These are phyloP conservation scores for Glutinoglossum americanum DNA, from an alignment of 495 filamentous ascomycete species.

Conservation along the genomic window DNA sequence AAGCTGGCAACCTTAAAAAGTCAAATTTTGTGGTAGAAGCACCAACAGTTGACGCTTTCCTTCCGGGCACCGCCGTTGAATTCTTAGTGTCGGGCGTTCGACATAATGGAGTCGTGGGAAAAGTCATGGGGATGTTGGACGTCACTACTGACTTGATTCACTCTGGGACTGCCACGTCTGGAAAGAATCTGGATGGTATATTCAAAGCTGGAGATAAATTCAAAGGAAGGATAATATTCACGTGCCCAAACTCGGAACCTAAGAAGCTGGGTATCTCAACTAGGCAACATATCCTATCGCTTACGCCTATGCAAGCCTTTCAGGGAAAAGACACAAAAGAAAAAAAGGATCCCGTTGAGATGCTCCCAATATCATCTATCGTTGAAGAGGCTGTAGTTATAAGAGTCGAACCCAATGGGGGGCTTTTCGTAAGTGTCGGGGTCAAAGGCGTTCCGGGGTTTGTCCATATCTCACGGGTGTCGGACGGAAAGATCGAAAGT, in stretches of 20 bases:
- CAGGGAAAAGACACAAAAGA: constrained; percentile 13
- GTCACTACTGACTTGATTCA: constrained; percentile 79
- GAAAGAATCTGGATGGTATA: constrained; percentile 45
- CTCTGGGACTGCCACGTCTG: constrained; percentile 45
- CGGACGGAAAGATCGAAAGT: constrained; percentile 66
- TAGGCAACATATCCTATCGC: constrained; percentile 56
- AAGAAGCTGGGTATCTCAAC: constrained; percentile 73
- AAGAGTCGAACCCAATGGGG: constrained; percentile 53
- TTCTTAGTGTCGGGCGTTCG: constrained; percentile 56
- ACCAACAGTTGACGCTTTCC: constrained; percentile 69
- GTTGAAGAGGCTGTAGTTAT: constrained; percentile 54
- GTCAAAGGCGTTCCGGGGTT: constrained; percentile 55
- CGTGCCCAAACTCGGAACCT: constrained; percentile 51
- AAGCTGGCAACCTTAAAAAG: constrained; percentile 46
- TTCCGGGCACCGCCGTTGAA: constrained; percentile 77
- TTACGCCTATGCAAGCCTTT: constrained; percentile 25
- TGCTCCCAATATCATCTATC: constrained; percentile 50
- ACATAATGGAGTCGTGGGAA: constrained; percentile 43
- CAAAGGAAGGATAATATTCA: constrained; percentile 70
- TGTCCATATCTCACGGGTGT: constrained; percentile 78
- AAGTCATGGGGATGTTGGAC: constrained; percentile 80
- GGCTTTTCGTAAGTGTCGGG: constrained; percentile 65
- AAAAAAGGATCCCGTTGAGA: constrained; percentile 26
- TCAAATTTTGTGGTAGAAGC: constrained; percentile 46
- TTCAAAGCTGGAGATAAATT: constrained; percentile 63